Evolutionary conservation across 108 stramenopile genomes (phyloP).

Genomic region (Conticribra guillardii): DNA sequence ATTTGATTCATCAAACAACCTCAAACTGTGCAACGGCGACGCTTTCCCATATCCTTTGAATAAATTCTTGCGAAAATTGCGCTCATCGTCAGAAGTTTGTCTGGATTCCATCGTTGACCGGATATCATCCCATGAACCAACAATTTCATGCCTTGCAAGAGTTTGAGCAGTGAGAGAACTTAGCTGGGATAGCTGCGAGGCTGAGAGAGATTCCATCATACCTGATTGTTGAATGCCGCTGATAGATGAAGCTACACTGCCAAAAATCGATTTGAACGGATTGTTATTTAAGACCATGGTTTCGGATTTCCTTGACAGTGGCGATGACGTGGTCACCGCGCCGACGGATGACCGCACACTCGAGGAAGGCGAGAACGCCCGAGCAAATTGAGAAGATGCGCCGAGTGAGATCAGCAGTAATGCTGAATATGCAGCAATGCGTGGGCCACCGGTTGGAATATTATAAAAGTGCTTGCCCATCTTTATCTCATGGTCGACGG

Average conservation of each 20-base stretch:
- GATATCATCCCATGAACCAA: conserved; percentile 56
- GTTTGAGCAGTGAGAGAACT: not conserved
- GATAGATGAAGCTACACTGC: conserved; percentile 19
- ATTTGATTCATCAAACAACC: conserved; percentile 81
- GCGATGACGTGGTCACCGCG: not conserved
- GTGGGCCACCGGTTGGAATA: too few relatives aligned
- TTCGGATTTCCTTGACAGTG: not conserved
- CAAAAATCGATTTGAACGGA: conserved; percentile 13
- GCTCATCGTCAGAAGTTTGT: conserved; percentile 63
- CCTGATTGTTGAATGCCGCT: conserved; percentile 10
- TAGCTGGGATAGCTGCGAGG: not conserved
- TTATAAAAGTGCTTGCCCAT: too few relatives aligned
- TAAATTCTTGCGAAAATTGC: conserved; percentile 67
- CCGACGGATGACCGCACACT: not conserved
- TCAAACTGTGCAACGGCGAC: conserved; percentile 76
- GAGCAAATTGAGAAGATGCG: not conserved
- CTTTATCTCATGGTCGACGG: too few relatives aligned
- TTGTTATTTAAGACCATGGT: not conserved
- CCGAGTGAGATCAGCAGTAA: too few relatives aligned
- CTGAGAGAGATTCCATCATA: not conserved
- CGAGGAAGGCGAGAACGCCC: not conserved
- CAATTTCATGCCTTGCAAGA: not conserved
- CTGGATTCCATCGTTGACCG: conserved; percentile 47
- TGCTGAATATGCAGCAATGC: too few relatives aligned
- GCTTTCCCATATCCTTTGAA: conserved; percentile 65